Conservation (phyloP, 139 green algal genomes). For the Haematococcus lacustris region DNA sequence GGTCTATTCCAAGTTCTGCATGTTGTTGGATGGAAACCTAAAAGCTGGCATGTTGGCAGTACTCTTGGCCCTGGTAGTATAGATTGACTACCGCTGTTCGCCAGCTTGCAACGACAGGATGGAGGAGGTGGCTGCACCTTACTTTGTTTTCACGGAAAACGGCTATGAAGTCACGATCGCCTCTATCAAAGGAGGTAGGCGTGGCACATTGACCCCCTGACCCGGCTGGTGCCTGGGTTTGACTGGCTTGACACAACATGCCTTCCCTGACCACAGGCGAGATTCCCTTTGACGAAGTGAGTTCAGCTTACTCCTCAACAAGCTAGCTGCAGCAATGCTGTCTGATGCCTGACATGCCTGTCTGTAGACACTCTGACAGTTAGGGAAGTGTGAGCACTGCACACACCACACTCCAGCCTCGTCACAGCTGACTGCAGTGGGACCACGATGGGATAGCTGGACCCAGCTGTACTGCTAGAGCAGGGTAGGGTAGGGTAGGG, state of each 20-base stretch:
- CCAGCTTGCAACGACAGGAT: not conserved
- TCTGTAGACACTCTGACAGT: too few relatives aligned
- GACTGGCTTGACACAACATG: not conserved
- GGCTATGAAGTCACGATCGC: conserved; percentile 15
- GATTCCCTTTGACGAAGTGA: conserved; percentile 26
- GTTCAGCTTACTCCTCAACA: too few relatives aligned
- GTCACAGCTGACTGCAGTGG: too few relatives aligned
- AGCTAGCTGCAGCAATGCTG: too few relatives aligned
- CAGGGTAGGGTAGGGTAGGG: too few relatives aligned
- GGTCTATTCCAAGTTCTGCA: not conserved
- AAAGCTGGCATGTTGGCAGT: not conserved
- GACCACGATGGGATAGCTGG: too few relatives aligned
- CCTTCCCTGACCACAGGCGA: conserved; percentile 8
- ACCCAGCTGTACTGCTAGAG: too few relatives aligned
- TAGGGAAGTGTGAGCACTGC: too few relatives aligned
- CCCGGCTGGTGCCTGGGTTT: not conserved
- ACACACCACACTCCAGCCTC: too few relatives aligned
- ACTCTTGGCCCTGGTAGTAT: not conserved
- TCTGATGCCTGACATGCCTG: too few relatives aligned
- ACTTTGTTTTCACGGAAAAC: conserved; percentile 12
- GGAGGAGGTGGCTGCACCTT: conserved; percentile 10
- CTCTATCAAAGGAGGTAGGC: conserved; percentile 16
- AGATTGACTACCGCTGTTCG: too few relatives aligned
- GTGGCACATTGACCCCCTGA: conserved; percentile 1
- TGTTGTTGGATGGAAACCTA: not conserved